phyloP scores from a whole-genome alignment of 2,329 filamentous ascomycete species.

The Penicillium sp. region DNA sequence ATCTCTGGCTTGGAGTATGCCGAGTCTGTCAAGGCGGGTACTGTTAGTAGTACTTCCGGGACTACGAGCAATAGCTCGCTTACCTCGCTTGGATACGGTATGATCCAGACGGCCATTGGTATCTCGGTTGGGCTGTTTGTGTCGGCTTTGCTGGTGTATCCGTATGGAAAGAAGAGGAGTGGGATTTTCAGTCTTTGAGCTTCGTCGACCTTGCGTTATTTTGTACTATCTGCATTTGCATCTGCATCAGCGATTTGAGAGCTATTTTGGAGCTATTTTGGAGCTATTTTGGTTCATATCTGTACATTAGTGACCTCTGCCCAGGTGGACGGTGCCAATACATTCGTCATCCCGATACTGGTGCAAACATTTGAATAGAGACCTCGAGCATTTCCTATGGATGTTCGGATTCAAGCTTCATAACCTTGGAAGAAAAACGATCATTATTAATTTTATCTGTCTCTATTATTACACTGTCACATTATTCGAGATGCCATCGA shows the following conservation, averaged over 20 bases:
- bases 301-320: too few relatives aligned
- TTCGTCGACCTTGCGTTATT: neutral
- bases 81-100: slow-evolving; percentile 43
- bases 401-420: too few relatives aligned
- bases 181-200: slow-evolving; percentile 44
- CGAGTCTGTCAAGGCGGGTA: slow-evolving; percentile 48
- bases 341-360: too few relatives aligned
- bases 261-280: neutral
- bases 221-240: neutral
- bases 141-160: slow-evolving; percentile 48
- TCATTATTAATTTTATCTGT: neutral
- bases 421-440: neutral
- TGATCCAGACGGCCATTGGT: slow-evolving; percentile 50
- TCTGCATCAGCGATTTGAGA: neutral
- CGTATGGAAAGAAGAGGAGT: slow-evolving; percentile 47
- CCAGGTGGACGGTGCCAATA: too few relatives aligned
- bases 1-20: slow-evolving; percentile 58
- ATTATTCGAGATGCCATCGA: slow-evolving; percentile 32
- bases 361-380: too few relatives aligned
- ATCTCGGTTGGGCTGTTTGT: slow-evolving; percentile 51
- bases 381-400: too few relatives aligned
- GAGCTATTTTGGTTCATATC: too few relatives aligned
- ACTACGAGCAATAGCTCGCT: slow-evolving; percentile 20
- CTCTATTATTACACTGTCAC: slow-evolving; percentile 21
- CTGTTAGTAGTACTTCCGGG: neutral